Evolutionary conservation across 352 stramenopile species (phyloP).

Genomic region (Phytophthora sp.): DNA sequence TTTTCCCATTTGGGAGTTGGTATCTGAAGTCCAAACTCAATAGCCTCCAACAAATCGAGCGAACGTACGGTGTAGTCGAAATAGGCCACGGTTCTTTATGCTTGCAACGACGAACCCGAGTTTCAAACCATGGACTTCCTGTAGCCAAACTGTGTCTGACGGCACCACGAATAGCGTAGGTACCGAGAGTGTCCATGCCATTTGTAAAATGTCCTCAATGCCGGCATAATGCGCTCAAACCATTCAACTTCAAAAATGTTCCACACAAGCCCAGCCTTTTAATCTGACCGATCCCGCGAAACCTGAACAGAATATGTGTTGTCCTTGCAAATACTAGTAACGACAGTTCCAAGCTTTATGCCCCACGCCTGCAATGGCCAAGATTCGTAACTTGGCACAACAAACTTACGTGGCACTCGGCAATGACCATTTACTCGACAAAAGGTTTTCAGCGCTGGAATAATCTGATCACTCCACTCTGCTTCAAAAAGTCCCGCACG

Average conservation of each 20-base stretch:
- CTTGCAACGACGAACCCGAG: conserved; percentile 13
- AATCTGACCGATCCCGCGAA: not conserved
- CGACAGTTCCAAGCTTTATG: not conserved
- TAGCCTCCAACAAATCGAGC: conserved; percentile 1
- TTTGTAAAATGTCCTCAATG: conserved; percentile 38
- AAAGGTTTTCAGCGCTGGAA: not conserved
- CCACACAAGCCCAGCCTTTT: not conserved
- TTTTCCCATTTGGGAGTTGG: not conserved
- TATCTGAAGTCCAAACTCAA: not conserved
- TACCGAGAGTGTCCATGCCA: conserved; percentile 32
- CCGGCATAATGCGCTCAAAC: conserved; percentile 39
- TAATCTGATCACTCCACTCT: not conserved
- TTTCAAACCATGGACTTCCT: conserved; percentile 25
- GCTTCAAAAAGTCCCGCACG: not conserved
- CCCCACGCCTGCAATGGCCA: not conserved
- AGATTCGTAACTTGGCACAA: not conserved
- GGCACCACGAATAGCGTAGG: conserved; percentile 45
- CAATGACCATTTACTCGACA: not conserved
- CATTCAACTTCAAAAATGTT: not conserved
- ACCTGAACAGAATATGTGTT: not conserved
- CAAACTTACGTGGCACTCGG: not conserved
- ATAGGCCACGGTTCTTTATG: not conserved
- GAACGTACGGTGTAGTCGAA: not conserved
- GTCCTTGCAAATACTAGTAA: not conserved
- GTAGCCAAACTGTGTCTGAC: conserved; percentile 32